Conservation (phyloP, 805 yeast genomes). For the Zygosaccharomyces bisporus region DNA sequence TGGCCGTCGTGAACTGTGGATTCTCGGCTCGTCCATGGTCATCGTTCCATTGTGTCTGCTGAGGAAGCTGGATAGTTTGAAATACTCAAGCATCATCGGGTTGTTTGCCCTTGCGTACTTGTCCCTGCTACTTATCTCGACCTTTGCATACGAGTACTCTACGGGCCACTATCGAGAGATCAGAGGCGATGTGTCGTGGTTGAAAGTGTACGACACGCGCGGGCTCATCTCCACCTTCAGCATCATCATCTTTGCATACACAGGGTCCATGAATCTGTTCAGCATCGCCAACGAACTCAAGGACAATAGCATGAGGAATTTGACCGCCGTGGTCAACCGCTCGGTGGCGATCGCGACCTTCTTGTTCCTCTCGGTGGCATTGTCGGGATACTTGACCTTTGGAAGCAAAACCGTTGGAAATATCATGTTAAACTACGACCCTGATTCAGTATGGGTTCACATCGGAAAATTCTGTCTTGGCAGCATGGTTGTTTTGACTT, state of each 20-base stretch:
- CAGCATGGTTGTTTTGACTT: conserved; percentile 69
- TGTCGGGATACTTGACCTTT: conserved; percentile 68
- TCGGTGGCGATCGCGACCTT: conserved; percentile 53
- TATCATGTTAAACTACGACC: conserved; percentile 63
- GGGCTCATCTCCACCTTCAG: conserved; percentile 62
- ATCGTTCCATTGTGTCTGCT: conserved; percentile 63
- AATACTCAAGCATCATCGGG: conserved; percentile 68
- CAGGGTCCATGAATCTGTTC: conserved; percentile 79
- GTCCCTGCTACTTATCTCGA: conserved; percentile 39
- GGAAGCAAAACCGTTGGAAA: conserved; percentile 66
- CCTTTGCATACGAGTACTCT: conserved; percentile 41
- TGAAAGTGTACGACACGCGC: conserved; percentile 41
- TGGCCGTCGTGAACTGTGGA: conserved; percentile 39
- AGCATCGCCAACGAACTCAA: conserved; percentile 69
- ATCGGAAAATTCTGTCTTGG: conserved; percentile 61
- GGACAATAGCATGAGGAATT: conserved; percentile 48
- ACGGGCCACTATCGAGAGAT: conserved; percentile 39
- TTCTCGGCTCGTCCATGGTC: conserved; percentile 47
- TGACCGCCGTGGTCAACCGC: conserved; percentile 41
- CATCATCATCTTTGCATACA: conserved; percentile 72
- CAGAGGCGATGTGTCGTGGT: conserved; percentile 43
- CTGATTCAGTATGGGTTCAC: conserved; percentile 44
- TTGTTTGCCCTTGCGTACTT: conserved; percentile 62
- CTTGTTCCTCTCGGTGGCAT: conserved; percentile 61
- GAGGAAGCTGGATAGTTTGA: conserved; percentile 62